These are phyloP conservation scores for Scleroderma bovista DNA, from an alignment of 768 basidiomycete species.

Conservation along the genomic window DNA sequence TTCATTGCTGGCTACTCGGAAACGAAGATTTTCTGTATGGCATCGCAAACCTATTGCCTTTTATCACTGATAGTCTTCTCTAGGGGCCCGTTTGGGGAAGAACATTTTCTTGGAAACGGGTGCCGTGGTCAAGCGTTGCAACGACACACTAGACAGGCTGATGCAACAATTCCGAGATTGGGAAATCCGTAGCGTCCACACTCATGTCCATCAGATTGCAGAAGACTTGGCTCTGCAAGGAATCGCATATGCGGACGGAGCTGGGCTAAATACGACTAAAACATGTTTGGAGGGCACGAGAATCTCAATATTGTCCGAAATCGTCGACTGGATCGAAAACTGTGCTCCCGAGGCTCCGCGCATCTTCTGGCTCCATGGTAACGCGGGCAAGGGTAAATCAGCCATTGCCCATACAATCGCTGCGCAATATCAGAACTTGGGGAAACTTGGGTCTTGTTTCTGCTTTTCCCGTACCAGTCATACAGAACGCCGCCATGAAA, in stretches of 20 bases:
- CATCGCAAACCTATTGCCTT: background rate
- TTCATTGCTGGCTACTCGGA: background rate
- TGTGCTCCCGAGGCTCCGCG: background rate
- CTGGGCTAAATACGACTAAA: background rate
- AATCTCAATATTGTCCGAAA: conserved; percentile 6
- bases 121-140: background rate
- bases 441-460: conserved; percentile 11
- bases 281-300: conserved; percentile 13
- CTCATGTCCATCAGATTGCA: background rate
- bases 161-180: background rate
- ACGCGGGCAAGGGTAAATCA: background rate
- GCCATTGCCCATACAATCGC: conserved; percentile 6
- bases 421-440: background rate
- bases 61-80: background rate
- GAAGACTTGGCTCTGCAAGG: background rate
- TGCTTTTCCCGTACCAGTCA: conserved; percentile 8
- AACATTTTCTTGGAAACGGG: background rate
- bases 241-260: background rate
- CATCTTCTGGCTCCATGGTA: background rate
- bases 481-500: background rate
- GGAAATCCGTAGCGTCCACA: background rate
- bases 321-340: conserved; percentile 9
- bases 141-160: background rate
- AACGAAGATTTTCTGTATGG: background rate
- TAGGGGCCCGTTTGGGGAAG: background rate